Percentiles rank a stretch among this genome's conserved stretches.
Evolutionary conservation across 2,329 filamentous ascomycete species (phyloP).

Genomic region (Penicillium sp.): DNA sequence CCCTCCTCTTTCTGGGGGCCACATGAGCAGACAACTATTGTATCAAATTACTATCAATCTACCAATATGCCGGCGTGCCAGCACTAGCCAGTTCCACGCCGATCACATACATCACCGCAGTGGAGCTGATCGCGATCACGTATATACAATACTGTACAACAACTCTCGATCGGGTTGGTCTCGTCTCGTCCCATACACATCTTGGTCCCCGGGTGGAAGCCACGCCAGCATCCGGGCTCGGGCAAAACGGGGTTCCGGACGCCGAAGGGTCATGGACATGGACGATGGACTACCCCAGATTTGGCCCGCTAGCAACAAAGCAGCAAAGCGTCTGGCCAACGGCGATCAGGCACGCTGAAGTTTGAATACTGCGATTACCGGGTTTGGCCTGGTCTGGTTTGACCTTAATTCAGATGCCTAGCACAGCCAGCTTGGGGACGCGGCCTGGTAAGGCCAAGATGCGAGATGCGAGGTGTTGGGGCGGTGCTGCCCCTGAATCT

Average conservation of each 20-base stretch:
- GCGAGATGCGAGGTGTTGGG: neutral
- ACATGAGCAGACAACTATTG: neutral
- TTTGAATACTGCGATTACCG: neutral
- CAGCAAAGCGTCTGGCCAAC: neutral
- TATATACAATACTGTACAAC: neutral
- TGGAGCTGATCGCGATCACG: neutral
- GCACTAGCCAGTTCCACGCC: neutral
- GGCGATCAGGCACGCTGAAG: neutral
- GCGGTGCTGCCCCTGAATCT: neutral
- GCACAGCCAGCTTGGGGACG: neutral
- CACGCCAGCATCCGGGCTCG: slow-evolving; percentile 20
- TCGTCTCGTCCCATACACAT: neutral
- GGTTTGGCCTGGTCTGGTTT: neutral
- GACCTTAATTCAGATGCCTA: neutral
- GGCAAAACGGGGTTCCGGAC: slow-evolving; percentile 22
- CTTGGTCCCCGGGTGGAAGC: slow-evolving; percentile 8
- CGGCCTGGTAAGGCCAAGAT: neutral
- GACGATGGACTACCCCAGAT: slow-evolving; percentile 21
- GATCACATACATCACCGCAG: neutral
- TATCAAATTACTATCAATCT: neutral
- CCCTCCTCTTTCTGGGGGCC: neutral
- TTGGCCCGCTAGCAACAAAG: slow-evolving; percentile 3
- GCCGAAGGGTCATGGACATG: slow-evolving; percentile 10
- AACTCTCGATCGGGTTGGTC: neutral
- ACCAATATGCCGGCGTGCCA: neutral